Evolutionary conservation across 1,284 basidiomycete genomes (phyloP).

Genomic region (Wallemia hederae): DNA sequence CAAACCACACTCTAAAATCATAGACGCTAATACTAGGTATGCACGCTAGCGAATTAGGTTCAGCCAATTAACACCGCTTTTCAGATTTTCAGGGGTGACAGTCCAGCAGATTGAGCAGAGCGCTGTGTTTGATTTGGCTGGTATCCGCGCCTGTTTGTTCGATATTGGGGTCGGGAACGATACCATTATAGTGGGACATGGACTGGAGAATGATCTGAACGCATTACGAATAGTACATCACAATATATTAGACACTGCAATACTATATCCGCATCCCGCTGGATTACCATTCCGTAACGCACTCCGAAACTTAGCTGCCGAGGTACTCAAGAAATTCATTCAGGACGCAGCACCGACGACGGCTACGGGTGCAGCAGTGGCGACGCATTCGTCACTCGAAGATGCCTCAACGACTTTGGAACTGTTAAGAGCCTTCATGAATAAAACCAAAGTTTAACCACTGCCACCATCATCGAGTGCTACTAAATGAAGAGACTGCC

Average conservation of each 20-base stretch:
- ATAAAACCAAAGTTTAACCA: neutral
- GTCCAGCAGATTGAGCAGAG: slow-evolving; percentile 25
- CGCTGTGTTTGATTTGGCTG: slow-evolving; percentile 32
- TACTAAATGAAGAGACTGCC: neutral
- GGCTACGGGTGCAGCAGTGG: slow-evolving; percentile 23
- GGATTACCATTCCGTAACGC: slow-evolving; percentile 50
- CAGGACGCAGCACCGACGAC: slow-evolving; percentile 23
- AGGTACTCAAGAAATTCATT: slow-evolving; percentile 42
- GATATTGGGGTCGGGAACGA: slow-evolving; percentile 35
- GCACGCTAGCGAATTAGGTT: neutral
- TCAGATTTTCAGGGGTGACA: slow-evolving; percentile 55
- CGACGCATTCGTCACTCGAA: slow-evolving; percentile 55
- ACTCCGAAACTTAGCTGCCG: slow-evolving; percentile 47
- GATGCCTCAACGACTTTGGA: slow-evolving; percentile 24
- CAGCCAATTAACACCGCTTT: neutral
- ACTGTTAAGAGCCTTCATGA: neutral
- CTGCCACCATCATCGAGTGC: neutral
- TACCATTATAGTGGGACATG: slow-evolving; percentile 38
- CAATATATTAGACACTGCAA: slow-evolving; percentile 49
- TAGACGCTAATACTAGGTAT: neutral
- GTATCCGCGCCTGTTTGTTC: slow-evolving; percentile 32
- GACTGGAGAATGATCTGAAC: slow-evolving; percentile 62
- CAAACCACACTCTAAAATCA: neutral
- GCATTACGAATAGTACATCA: slow-evolving; percentile 56
- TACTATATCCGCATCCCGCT: slow-evolving; percentile 48